Percentiles rank a stretch among this genome's conserved stretches.
phyloP scores from a whole-genome alignment of 768 basidiomycete species.

The Hortiboletus campestris region DNA sequence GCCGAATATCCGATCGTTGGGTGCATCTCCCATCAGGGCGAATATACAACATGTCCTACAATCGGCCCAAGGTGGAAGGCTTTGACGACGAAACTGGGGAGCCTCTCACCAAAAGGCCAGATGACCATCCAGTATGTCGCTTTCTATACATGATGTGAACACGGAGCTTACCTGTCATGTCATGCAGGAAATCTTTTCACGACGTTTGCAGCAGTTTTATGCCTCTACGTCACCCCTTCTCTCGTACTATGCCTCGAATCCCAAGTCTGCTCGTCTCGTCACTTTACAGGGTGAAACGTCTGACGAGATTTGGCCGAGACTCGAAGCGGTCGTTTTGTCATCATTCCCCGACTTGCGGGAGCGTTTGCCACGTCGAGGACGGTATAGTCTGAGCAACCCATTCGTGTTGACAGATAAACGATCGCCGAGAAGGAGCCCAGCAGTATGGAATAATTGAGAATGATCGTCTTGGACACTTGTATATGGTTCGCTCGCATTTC shows the following conservation, averaged over 20 bases:
- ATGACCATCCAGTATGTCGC: constrained; percentile 80
- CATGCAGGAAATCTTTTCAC: constrained; percentile 70
- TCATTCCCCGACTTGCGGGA: constrained; percentile 60
- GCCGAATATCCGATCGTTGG: constrained; percentile 88
- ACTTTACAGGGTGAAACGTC: constrained; percentile 72
- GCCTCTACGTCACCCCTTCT: constrained; percentile 79
- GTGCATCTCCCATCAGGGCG: constrained; percentile 85
- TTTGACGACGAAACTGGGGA: constrained; percentile 87
- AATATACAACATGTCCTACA: constrained; percentile 88
- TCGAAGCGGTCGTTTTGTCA: constrained; percentile 59
- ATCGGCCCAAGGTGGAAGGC: constrained; percentile 75
- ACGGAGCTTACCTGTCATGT: constrained; percentile 1
- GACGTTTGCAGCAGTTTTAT: constrained; percentile 76
- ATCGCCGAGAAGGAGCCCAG: constrained; percentile 9
- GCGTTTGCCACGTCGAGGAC: constrained; percentile 44
- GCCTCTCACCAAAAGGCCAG: constrained; percentile 80
- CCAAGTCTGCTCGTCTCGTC: constrained; percentile 44
- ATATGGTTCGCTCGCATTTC: background rate
- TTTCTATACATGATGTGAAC: background rate
- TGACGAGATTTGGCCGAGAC: constrained; percentile 87
- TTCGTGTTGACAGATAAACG: constrained; percentile 35
- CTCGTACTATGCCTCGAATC: constrained; percentile 54
- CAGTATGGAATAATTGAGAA: constrained; percentile 17
- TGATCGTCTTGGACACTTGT: background rate
- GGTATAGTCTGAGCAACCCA: constrained; percentile 55